Evolutionary conservation across 2,329 filamentous ascomycete species (phyloP).

Genomic region (Alternaria longipes): DNA sequence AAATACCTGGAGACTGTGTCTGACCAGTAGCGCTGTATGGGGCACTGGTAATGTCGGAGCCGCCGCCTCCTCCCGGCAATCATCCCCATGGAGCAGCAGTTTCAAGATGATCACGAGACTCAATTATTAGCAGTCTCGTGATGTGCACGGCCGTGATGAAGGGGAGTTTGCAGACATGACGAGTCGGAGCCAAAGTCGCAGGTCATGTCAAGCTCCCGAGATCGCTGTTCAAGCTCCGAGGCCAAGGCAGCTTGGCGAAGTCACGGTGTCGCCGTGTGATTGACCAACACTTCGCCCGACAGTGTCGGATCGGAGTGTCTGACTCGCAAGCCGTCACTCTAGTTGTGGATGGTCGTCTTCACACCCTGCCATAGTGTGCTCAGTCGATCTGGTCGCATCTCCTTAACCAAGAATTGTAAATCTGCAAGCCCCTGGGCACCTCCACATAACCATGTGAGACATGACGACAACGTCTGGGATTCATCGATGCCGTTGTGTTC

Average conservation of each 20-base stretch:
- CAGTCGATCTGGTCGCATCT: neutral
- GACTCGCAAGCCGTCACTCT: neutral
- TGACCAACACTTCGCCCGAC: neutral
- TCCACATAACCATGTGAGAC: neutral
- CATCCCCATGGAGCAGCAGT: slow-evolving; percentile 1
- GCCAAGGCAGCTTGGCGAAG: slow-evolving; percentile 16
- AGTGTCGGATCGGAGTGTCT: slow-evolving; percentile 5
- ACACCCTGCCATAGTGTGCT: neutral
- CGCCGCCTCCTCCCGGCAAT: neutral
- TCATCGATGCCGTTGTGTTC: neutral
- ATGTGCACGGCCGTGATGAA: neutral
- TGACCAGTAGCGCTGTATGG: slow-evolving; percentile 2
- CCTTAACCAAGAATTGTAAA: neutral
- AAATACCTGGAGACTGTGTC: neutral
- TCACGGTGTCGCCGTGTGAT: neutral
- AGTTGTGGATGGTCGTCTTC: neutral
- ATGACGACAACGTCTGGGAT: slow-evolving; percentile 3
- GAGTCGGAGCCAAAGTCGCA: neutral
- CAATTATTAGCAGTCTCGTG: neutral
- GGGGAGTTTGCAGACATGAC: neutral
- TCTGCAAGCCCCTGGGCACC: neutral
- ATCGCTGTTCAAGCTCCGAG: neutral
- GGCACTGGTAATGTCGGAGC: neutral
- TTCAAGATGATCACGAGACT: neutral
- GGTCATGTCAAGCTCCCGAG: slow-evolving; percentile 6